phyloP scores from a whole-genome alignment of 768 basidiomycete species.

The Rubroboletus satanas region DNA sequence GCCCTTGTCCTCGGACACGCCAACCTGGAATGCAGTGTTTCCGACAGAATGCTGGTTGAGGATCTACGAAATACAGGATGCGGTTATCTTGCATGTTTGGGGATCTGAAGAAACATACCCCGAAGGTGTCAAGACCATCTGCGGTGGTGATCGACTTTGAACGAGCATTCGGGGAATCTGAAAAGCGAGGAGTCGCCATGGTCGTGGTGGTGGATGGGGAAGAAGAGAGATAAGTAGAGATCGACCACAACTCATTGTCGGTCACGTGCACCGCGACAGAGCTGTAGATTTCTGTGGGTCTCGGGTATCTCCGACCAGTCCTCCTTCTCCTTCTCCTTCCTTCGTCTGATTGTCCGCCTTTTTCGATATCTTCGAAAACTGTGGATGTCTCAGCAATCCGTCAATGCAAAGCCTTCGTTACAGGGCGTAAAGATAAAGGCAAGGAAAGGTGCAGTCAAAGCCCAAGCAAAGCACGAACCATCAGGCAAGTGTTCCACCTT shows the following conservation, averaged over 20 bases:
- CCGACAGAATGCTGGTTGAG: constrained; percentile 63
- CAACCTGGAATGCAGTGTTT: constrained; percentile 58
- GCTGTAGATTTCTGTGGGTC: not conserved
- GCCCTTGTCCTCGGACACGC: constrained; percentile 81
- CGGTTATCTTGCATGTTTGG: not conserved
- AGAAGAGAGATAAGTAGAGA: not conserved
- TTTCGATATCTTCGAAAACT: constrained; percentile 41
- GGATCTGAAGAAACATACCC: constrained; percentile 46
- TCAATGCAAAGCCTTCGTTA: constrained; percentile 82
- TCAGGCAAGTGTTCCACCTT: constrained; percentile 40
- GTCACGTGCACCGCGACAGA: constrained; percentile 23
- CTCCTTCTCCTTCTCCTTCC: not conserved
- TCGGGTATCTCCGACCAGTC: constrained; percentile 26
- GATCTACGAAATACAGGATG: constrained; percentile 17
- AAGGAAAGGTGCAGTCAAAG: constrained; percentile 89
- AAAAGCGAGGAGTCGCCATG: constrained; percentile 36
- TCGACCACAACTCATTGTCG: constrained; percentile 4
- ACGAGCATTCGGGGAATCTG: constrained; percentile 71
- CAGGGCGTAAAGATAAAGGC: constrained; percentile 92
- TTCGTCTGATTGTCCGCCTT: constrained; percentile 23
- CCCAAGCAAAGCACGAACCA: constrained; percentile 91
- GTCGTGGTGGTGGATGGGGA: constrained; percentile 11
- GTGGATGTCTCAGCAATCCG: constrained; percentile 92
- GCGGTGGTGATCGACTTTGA: constrained; percentile 80
- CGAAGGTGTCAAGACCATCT: constrained; percentile 68